Conservation (phyloP, 2,329 filamentous ascomycete species). For the Calonectria pseudoreteaudii region DNA sequence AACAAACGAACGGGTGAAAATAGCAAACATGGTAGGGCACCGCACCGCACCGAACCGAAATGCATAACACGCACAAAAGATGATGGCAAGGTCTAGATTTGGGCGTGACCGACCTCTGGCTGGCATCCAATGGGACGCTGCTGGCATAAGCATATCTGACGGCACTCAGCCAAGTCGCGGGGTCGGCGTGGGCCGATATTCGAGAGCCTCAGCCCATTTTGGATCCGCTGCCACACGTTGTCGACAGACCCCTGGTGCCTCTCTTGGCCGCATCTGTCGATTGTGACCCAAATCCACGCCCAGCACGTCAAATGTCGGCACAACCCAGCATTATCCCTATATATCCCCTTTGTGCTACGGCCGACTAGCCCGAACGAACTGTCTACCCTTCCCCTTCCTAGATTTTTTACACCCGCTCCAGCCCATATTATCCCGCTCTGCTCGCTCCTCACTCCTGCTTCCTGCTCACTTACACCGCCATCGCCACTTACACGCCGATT, state of each 20-base stretch:
- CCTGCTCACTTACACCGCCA: background rate
- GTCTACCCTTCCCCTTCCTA: slow-evolving; percentile 29
- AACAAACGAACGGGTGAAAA: slow-evolving; percentile 7
- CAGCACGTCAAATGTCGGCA: slow-evolving; percentile 11
- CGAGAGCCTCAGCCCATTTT: slow-evolving; percentile 51
- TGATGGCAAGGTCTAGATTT: slow-evolving; percentile 7
- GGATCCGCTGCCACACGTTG: slow-evolving; percentile 49
- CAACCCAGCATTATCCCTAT: slow-evolving; percentile 31
- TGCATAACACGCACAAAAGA: background rate
- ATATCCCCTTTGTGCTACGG: slow-evolving; percentile 44
- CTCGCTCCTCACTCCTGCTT: background rate
- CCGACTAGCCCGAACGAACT: slow-evolving; percentile 17
- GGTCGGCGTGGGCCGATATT: slow-evolving; percentile 52
- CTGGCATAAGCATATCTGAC: slow-evolving; percentile 46
- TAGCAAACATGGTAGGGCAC: background rate
- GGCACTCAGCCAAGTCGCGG: slow-evolving; percentile 41
- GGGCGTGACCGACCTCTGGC: slow-evolving; percentile 26
- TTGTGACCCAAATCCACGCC: slow-evolving; percentile 36
- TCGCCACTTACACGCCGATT: background rate
- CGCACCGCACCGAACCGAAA: slow-evolving; percentile 4
- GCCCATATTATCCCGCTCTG: slow-evolving; percentile 1
- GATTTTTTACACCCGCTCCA: slow-evolving; percentile 29
- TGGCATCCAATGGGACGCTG: slow-evolving; percentile 29
- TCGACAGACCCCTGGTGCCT: slow-evolving; percentile 47
- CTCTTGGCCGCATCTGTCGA: slow-evolving; percentile 46